These are phyloP conservation scores for Basipetospora chlamydospora DNA, from an alignment of 2,329 filamentous ascomycete genomes.

Conservation along the genomic window DNA sequence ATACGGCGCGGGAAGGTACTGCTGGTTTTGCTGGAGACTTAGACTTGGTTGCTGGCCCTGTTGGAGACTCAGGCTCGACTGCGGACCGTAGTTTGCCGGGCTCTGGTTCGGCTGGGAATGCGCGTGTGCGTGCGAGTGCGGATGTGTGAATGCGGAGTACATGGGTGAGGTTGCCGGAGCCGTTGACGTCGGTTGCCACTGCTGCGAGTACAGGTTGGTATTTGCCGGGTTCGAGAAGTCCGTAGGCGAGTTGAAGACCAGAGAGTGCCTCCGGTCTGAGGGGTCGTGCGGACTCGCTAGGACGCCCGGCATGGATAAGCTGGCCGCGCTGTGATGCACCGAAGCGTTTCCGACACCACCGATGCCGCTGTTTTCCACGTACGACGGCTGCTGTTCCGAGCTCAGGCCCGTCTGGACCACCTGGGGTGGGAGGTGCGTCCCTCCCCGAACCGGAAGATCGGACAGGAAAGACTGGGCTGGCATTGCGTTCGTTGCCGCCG, in stretches of 20 bases:
- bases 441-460: conserved; percentile 28
- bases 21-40: no score
- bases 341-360: conserved; percentile 18
- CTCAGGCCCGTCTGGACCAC: conserved; percentile 27
- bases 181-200: conserved; percentile 30
- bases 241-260: conserved; percentile 23
- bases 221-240: conserved; percentile 29
- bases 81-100: conserved; percentile 1
- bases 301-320: conserved; percentile 29
- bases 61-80: conserved; percentile 1
- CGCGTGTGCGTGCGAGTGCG: conserved; percentile 12
- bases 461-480: conserved; percentile 23
- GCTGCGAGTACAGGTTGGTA: conserved; percentile 24
- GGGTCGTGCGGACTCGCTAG: conserved; percentile 28
- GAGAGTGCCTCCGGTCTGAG: conserved; percentile 28
- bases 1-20: conserved; percentile 4
- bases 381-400: conserved; percentile 24
- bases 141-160: conserved; percentile 30
- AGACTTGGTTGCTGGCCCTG: no score
- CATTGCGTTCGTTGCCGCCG: conserved; percentile 8
- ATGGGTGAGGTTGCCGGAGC: conserved; percentile 25
- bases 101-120: no score
- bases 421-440: conserved; percentile 22
- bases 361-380: conserved; percentile 22
- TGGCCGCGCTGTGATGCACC: conserved; percentile 19